Percentiles rank a stretch among this genome's conserved stretches.
phyloP scores from a whole-genome alignment of 73 alveolate genomes.

The Paramecium primaurelia region DNA sequence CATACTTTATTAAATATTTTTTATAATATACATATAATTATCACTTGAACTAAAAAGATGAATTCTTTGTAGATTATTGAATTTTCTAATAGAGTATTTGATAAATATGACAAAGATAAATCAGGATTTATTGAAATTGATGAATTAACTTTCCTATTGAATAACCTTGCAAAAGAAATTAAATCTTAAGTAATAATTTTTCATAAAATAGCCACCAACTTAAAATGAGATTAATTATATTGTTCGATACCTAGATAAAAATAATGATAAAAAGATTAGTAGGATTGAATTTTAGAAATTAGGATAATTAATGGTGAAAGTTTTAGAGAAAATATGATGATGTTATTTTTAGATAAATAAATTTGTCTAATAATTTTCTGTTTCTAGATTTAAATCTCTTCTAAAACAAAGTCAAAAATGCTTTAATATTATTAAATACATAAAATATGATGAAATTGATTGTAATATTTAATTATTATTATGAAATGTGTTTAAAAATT shows the following conservation, averaged over 20 bases:
- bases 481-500: not conserved
- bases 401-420: not conserved
- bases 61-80: not conserved
- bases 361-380: not conserved
- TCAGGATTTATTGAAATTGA: not conserved
- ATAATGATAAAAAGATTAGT: not conserved
- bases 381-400: not conserved
- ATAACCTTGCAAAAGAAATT: not conserved
- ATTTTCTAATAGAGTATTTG: not conserved
- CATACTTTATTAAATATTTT: too few relatives aligned
- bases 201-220: not conserved
- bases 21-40: not conserved
- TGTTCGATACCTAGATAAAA: not conserved
- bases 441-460: not conserved
- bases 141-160: not conserved
- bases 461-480: not conserved
- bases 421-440: too few relatives aligned
- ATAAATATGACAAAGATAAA: not conserved
- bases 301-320: not conserved
- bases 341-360: not conserved
- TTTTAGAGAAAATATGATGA: not conserved
- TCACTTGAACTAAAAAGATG: not conserved
- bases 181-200: not conserved
- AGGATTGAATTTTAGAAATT: not conserved
- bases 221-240: not conserved